These are phyloP conservation scores for Pichia pseudocactophila DNA, from an alignment of 805 yeast genomes.

Conservation along the genomic window DNA sequence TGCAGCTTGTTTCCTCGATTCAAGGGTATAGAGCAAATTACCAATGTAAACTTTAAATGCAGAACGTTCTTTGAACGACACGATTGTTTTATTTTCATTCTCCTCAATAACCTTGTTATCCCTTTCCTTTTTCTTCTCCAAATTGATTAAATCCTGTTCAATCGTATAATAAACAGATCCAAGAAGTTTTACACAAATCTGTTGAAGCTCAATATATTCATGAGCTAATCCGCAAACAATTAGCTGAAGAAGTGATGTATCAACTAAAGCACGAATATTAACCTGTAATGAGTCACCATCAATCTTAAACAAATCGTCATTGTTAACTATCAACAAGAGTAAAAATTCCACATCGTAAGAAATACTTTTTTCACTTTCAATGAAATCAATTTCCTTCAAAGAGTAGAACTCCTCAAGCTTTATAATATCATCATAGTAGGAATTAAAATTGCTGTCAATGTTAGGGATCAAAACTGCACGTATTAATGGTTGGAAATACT, in stretches of 20 bases:
- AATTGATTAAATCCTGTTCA: conserved; percentile 28
- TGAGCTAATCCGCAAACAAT: conserved; percentile 40
- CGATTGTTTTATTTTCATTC: conserved; percentile 3
- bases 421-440: conserved; percentile 8
- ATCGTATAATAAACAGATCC: conserved; percentile 36
- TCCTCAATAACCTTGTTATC: neutral
- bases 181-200: conserved; percentile 37
- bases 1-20: conserved; percentile 8
- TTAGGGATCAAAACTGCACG: conserved; percentile 25
- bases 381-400: conserved; percentile 11
- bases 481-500: conserved; percentile 23
- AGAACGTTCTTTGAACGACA: conserved; percentile 44
- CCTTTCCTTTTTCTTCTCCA: conserved; percentile 11
- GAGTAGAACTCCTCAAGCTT: conserved; percentile 25
- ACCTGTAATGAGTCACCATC: conserved; percentile 24
- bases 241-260: conserved; percentile 45
- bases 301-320: conserved; percentile 46
- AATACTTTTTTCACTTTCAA: conserved; percentile 12
- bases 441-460: conserved; percentile 2
- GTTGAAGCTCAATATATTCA: conserved; percentile 19
- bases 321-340: conserved; percentile 50
- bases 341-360: conserved; percentile 68
- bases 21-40: conserved; percentile 34
- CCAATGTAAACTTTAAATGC: conserved; percentile 47
- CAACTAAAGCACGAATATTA: conserved; percentile 49